Evolutionary conservation across 495 filamentous ascomycete species (phyloP), one percentile per base, ranked within the genome.

Genomic region (Neurospora sp.): DNA sequence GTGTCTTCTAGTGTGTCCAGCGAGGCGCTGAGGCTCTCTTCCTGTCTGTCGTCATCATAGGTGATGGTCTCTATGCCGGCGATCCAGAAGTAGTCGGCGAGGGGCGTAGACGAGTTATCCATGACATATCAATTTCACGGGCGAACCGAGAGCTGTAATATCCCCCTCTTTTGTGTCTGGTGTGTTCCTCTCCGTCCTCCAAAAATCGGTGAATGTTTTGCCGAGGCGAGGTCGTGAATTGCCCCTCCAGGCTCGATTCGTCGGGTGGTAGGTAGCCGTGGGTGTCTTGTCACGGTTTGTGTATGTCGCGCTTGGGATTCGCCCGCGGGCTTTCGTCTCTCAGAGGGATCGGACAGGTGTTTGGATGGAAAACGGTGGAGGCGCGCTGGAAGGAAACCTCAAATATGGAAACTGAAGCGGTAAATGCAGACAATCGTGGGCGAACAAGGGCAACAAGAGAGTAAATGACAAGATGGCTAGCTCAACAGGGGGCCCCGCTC

Each of bases 81-180:
- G 75, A 99, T 98, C 93, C 96, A 99, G 84, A 99, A 99, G 85
- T 96, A 98, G 82, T 99, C 96, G 80, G 96, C 96, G 74, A 99
- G 90, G 75, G 96, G 96, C 71, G 91, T 87, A 73, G 91, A 90
- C 27, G 91, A 87, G 80, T 79, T 82, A 71, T 87, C 87, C 87
- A 88, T 88, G 81, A 78, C 84, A 86, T 85, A 78, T 77, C 80
- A 85, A 74, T 71, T 76, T 73, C 59, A 74, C 54, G 70, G n/a
- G 42, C 73, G 40, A 39, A 46, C 70, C 39, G 16, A 39, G 16
- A 39, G 31, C 18, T 8, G 39, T 75, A 41, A 41, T 71, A 35
- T 70, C 59, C 76, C 71, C 71, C 35, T 74, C 44, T 70, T 72
- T 71, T 72, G 46, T 46, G 37, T 73, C 44, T 31, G n/a, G 23